Conservation (phyloP, 2,329 filamentous ascomycete genomes). For the Curvularia eragrostidis region DNA sequence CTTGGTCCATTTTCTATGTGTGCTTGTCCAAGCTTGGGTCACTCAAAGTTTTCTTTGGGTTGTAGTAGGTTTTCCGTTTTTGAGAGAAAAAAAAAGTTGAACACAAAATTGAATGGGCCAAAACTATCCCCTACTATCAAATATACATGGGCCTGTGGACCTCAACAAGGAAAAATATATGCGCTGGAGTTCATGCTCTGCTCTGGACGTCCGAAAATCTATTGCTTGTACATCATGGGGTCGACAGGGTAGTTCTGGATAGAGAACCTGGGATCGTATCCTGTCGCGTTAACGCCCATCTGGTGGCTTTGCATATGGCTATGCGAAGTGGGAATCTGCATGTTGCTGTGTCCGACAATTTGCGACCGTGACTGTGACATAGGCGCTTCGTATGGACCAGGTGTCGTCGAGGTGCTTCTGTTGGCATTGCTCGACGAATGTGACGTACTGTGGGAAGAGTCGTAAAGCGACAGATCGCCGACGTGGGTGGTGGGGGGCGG, state of each 20-base stretch:
- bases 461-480: constrained; percentile 46
- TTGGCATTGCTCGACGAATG: constrained; percentile 44
- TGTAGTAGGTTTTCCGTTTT: constrained; percentile 4
- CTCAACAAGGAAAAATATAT: constrained; percentile 3
- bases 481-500: constrained; percentile 41
- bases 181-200: constrained; percentile 8
- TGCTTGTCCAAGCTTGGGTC: constrained; percentile 9
- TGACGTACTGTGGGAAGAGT: constrained; percentile 40
- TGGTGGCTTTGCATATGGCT: constrained; percentile 43
- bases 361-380: constrained; percentile 37
- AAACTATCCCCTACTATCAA: constrained; percentile 21
- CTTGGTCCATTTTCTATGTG: constrained; percentile 9
- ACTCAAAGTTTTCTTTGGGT: constrained; percentile 13
- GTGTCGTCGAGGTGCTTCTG: constrained; percentile 43
- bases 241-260: constrained; percentile 45
- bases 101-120: constrained; percentile 16
- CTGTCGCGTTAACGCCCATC: constrained; percentile 36
- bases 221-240: constrained; percentile 47
- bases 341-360: constrained; percentile 29
- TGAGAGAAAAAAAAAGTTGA: constrained; percentile 6
- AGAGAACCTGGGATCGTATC: constrained; percentile 44
- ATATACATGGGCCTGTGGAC: constrained; percentile 11
- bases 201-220: constrained; percentile 9
- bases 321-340: constrained; percentile 37
- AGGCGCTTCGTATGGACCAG: constrained; percentile 43